These are phyloP conservation scores for Sphagnurus paluster DNA, from an alignment of 1,284 basidiomycete genomes.

Conservation along the genomic window DNA sequence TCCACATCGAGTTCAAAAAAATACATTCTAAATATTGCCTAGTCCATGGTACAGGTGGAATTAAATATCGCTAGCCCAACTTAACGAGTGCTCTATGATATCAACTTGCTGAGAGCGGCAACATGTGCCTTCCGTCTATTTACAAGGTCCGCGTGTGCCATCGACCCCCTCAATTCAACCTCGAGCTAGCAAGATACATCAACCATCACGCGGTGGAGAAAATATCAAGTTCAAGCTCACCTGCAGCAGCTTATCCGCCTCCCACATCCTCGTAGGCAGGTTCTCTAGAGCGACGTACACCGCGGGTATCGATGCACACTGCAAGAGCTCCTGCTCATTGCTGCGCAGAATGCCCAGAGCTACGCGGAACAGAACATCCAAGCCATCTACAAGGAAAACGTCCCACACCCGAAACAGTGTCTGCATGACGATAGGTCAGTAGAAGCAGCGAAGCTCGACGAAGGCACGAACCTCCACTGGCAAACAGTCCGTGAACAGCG, in stretches of 20 bases:
- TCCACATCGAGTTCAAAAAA: neutral
- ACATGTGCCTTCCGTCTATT: slow-evolving; percentile 65
- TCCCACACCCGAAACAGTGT: slow-evolving; percentile 94
- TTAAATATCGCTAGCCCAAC: too few relatives aligned
- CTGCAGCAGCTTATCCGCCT: slow-evolving; percentile 86
- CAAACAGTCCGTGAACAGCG: slow-evolving; percentile 93
- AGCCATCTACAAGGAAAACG: slow-evolving; percentile 92
- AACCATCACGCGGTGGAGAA: neutral
- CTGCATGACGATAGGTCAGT: slow-evolving; percentile 33
- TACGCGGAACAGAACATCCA: slow-evolving; percentile 90
- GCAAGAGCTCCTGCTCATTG: slow-evolving; percentile 82
- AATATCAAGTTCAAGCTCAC: slow-evolving; percentile 41
- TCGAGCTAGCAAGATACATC: slow-evolving; percentile 46
- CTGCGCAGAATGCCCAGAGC: slow-evolving; percentile 85
- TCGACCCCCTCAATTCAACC: slow-evolving; percentile 63
- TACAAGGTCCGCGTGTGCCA: slow-evolving; percentile 71
- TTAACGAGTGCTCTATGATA: slow-evolving; percentile 29
- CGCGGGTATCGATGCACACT: slow-evolving; percentile 80
- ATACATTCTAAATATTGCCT: too few relatives aligned
- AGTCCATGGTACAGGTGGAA: too few relatives aligned
- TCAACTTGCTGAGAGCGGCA: slow-evolving; percentile 44
- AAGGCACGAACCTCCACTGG: slow-evolving; percentile 80
- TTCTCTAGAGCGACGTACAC: slow-evolving; percentile 87
- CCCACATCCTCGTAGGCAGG: slow-evolving; percentile 89
- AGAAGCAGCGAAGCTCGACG: neutral